Conservation (phyloP, 768 basidiomycete species). For the Guyanaporus albipodus region DNA sequence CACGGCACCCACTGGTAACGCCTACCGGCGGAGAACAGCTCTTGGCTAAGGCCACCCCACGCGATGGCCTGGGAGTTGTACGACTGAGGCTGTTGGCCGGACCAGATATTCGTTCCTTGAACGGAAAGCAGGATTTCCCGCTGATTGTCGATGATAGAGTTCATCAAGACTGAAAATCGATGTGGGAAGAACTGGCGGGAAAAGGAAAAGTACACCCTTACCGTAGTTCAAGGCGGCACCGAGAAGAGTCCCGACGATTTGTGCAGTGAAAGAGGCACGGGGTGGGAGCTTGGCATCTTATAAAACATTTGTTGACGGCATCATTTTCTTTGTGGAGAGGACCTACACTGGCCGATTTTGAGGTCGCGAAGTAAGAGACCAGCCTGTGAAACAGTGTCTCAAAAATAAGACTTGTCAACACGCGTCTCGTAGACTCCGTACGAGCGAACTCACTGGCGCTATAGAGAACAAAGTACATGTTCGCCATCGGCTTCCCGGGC, state of each 20-base stretch:
- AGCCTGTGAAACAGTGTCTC: conserved; percentile 50
- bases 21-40: conserved; percentile 30
- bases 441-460: conserved; percentile 38
- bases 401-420: conserved; percentile 31
- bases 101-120: conserved; percentile 43
- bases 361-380: conserved; percentile 51
- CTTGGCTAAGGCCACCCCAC: conserved; percentile 37
- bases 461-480: conserved; percentile 38
- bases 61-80: conserved; percentile 33
- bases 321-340: neutral
- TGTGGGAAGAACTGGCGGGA: neutral
- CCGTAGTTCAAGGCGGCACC: conserved; percentile 46
- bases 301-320: conserved; percentile 32
- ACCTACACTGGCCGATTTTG: conserved; percentile 37
- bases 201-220: conserved; percentile 14
- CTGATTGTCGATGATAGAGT: conserved; percentile 49
- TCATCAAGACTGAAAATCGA: conserved; percentile 50
- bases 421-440: conserved; percentile 34
- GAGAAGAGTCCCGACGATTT: conserved; percentile 52
- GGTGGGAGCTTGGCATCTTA: conserved; percentile 53
- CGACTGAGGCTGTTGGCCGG: conserved; percentile 26
- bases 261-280: conserved; percentile 57
- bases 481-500: conserved; percentile 37
- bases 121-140: conserved; percentile 47
- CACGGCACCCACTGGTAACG: conserved; percentile 40